phyloP scores from a whole-genome alignment of 306 rosid species.

The Canavalia ensiformis region DNA sequence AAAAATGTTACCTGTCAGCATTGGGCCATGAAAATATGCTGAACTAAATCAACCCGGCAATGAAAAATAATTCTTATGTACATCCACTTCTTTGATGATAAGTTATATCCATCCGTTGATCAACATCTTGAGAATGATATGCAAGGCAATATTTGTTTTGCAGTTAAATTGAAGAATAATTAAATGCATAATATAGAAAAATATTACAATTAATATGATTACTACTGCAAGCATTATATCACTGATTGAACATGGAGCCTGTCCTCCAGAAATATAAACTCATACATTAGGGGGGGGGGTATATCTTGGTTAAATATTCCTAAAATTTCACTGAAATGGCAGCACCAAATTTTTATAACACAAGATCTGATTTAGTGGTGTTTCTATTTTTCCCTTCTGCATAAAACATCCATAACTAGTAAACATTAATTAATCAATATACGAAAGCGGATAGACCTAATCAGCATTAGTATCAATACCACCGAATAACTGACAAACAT shows the following conservation, averaged over 20 bases:
- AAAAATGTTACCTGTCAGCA: slow-evolving; percentile 2
- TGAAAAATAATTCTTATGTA: not conserved
- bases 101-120: not conserved
- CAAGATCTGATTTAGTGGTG: not conserved
- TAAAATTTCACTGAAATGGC: slow-evolving; percentile 8
- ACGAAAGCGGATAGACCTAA: slow-evolving; percentile 7
- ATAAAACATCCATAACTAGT: slow-evolving; percentile 13
- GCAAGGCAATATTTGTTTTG: not conserved
- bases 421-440: slow-evolving; percentile 24
- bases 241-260: not conserved
- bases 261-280: not conserved
- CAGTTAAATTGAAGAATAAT: not conserved
- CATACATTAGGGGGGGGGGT: not conserved
- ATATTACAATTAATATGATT: slow-evolving; percentile 7
- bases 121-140: not conserved
- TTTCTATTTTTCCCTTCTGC: slow-evolving; percentile 34
- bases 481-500: slow-evolving; percentile 16
- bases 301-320: slow-evolving; percentile 41
- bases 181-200: not conserved
- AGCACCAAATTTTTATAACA: slow-evolving; percentile 1
- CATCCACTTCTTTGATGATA: not conserved
- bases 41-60: not conserved
- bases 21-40: not conserved
- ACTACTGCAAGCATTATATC: not conserved
- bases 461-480: slow-evolving; percentile 18